Base-by-base conservation (phyloP, 148 eudicot species). In the Camellia japonica region DNA sequence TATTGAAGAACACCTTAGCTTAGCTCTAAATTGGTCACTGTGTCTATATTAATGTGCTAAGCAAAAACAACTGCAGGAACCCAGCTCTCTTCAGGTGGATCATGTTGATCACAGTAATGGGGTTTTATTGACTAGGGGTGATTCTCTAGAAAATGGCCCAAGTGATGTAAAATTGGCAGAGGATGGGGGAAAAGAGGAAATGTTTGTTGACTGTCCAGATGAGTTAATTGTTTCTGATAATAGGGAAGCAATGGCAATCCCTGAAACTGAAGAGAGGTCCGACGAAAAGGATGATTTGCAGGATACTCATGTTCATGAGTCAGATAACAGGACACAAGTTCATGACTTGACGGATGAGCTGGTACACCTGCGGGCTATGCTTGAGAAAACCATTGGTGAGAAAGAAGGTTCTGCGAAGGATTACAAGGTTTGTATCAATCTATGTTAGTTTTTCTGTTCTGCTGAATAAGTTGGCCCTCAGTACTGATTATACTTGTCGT, bases 121-220 rank as follows among this genome's bases (percentile, higher is more conserved):
- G 70, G 93, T 79, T 62, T 82, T 87, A 68, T 89, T 88, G 80
- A 80, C 69, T 78, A 87, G 86, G 30, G 88, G 69, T 71, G 84
- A 85, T 80, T 85, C 86, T 71, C 81, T 86, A 75, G 86, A 92
- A 71, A 89, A 86, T 56, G 85, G 82, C 44, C 87, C 90, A 38
- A 88, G 84, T 80, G 97, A 91, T 43, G 90, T 78, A 82, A 91
- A 83, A 77, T 87, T 84, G 63, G 81, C 86, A 23, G 98, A 93
- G 74, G 99, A 96, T 82, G 97, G 89, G 49, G 94, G 88, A 51
- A 90, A 87, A 81, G 97, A 95, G 59, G 99, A 95, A 71, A 93
- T 90, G 93, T 96, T 96, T 85, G 89, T 92, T 75, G 99, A 96
- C 83, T 96, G 97, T 76, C 88, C 99, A 2, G 99, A 95, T 85